Evolutionary conservation across 192 early-diverging fungal species (phyloP).

Genomic region (Backusella psychrophila): DNA sequence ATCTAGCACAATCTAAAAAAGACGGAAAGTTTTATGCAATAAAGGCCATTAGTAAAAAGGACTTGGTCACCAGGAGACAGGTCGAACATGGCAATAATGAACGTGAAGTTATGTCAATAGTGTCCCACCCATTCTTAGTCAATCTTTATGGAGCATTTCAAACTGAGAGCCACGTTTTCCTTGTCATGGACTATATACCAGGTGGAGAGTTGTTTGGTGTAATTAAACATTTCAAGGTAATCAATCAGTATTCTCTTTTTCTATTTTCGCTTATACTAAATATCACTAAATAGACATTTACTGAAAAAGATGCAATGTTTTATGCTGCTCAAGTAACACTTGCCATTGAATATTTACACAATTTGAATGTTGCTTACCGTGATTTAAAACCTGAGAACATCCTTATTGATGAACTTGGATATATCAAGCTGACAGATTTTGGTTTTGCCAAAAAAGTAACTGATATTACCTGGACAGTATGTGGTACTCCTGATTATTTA

Average conservation of each 20-base stretch:
- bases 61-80: constrained; percentile 89
- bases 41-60: constrained; percentile 89
- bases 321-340: constrained; percentile 88
- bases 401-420: constrained; percentile 80
- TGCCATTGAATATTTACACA: constrained; percentile 91
- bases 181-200: constrained; percentile 91
- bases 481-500: constrained; percentile 81
- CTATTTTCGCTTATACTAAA: not conserved
- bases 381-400: constrained; percentile 85
- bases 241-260: not conserved
- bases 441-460: constrained; percentile 66
- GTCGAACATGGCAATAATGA: constrained; percentile 97
- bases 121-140: constrained; percentile 87
- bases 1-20: constrained; percentile 72
- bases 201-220: constrained; percentile 87
- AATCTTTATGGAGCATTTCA: constrained; percentile 87
- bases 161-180: constrained; percentile 82
- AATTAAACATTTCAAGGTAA: constrained; percentile 48
- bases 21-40: constrained; percentile 87
- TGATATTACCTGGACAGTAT: constrained; percentile 50
- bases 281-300: constrained; percentile 40
- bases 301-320: constrained; percentile 59
- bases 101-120: constrained; percentile 75
- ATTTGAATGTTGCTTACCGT: constrained; percentile 86
- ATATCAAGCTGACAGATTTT: constrained; percentile 95